These are phyloP conservation scores for Teunomyces aglyptinius DNA, from an alignment of 805 yeast genomes.

Conservation along the genomic window DNA sequence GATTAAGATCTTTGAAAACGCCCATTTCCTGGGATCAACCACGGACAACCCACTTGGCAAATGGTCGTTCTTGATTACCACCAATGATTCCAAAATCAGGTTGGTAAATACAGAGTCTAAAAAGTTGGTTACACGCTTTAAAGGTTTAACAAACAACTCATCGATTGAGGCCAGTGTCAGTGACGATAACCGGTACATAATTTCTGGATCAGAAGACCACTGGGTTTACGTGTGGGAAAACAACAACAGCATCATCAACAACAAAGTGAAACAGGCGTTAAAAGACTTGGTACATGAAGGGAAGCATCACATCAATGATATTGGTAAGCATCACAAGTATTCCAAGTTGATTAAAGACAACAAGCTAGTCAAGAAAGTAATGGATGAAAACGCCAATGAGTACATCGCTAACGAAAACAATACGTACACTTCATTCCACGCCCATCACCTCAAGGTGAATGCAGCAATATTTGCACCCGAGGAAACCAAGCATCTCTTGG, in stretches of 20 bases:
- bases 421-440: constrained; percentile 70
- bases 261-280: constrained; percentile 31
- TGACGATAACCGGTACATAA: constrained; percentile 55
- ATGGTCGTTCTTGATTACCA: constrained; percentile 54
- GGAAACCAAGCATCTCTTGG: constrained; percentile 59
- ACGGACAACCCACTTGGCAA: constrained; percentile 13
- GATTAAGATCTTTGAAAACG: constrained; percentile 48
- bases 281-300: constrained; percentile 36
- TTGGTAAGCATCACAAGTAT: constrained; percentile 26
- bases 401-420: constrained; percentile 49
- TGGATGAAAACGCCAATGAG: constrained; percentile 20
- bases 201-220: constrained; percentile 85
- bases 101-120: constrained; percentile 55
- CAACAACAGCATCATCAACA: constrained; percentile 41
- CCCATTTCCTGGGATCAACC: constrained; percentile 7
- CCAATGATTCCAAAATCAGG: constrained; percentile 80
- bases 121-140: constrained; percentile 62
- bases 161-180: constrained; percentile 67
- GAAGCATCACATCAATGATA: constrained; percentile 31
- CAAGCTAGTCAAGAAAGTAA: constrained; percentile 25
- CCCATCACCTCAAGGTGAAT: constrained; percentile 72
- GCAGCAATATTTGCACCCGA: constrained; percentile 77
- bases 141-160: constrained; percentile 71
- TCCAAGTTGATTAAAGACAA: constrained; percentile 27
- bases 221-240: constrained; percentile 81